Base-by-base conservation (phyloP, 2,329 filamentous ascomycete species). In the Aspergillus aculeatus region DNA sequence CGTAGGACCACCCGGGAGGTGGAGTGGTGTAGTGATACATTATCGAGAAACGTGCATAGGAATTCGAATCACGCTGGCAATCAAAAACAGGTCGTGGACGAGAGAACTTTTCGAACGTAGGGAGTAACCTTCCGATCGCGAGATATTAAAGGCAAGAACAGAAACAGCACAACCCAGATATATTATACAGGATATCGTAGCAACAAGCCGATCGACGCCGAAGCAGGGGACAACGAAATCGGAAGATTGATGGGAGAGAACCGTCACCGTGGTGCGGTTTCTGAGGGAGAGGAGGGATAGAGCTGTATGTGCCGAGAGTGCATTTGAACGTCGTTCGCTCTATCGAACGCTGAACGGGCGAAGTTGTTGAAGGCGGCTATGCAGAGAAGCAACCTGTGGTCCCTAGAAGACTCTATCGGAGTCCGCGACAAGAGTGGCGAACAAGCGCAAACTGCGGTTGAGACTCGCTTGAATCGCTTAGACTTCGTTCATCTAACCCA, bases 1-100 rank as follows among this genome's bases (percentile, higher is more conserved):
- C 76, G 74, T 79, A 81, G 58, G 77, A 75, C 74, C 80, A 83
- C 71, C 78, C 77, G 56, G 77, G 77, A 49, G 80, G 77, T 69
- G 80, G 80, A 71, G 72, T 72, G 64, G 75, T 69, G 65, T 78
- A 78, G 66, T 79, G 77, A 73, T 79, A 79, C 78, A 80, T 80
- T 76, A 75, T 77, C 68, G 68, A 67, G 57, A 56, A 57, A 62
- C 56, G 67, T 68, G 72, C 73, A 76, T 76, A 61, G 64, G 67
- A 66, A 66, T 54, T 57, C 57, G 64, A 61, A 59, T 57, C 53
- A 56, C 62, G 64, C 59, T 57, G 57, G 51, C 62, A 54, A 59
- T 51, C 52, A 63, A 58, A 26, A 50, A 57, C 54, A 54, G 56
- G 59, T 59, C 59, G 66, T 61, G 38, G 64, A 57, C 57, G 62